Percentiles rank a stretch among this genome's conserved stretches.
Conservation (phyloP, 2,329 filamentous ascomycete genomes). For the Bertia moriformis region DNA sequence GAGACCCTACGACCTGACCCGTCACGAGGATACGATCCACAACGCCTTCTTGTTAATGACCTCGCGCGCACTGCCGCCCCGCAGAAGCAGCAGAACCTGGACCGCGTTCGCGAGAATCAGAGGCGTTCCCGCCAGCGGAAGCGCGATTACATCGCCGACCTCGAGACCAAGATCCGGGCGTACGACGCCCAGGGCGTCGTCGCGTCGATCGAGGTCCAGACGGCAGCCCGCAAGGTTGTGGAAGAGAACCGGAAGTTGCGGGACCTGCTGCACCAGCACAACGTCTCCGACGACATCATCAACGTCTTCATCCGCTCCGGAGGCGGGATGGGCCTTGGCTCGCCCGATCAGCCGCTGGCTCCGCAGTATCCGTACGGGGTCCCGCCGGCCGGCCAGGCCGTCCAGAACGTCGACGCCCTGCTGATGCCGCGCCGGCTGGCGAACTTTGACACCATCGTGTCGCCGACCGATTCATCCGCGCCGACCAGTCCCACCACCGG, state of each 20-base stretch:
- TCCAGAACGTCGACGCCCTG: neutral
- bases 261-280: slow-evolving; percentile 22
- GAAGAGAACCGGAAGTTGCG: slow-evolving; percentile 30
- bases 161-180: slow-evolving; percentile 28
- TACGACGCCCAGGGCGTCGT: slow-evolving; percentile 30
- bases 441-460: no score
- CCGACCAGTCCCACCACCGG: no score
- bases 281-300: slow-evolving; percentile 21
- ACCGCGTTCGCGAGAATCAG: slow-evolving; percentile 33
- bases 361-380: neutral
- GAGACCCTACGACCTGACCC: no score
- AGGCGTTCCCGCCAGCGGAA: slow-evolving; percentile 34
- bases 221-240: slow-evolving; percentile 31
- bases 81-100: neutral
- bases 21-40: no score
- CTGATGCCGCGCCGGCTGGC: neutral
- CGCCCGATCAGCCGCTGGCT: no score
- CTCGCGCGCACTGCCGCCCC: no score
- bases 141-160: slow-evolving; percentile 29
- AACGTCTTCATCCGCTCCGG: slow-evolving; percentile 16
- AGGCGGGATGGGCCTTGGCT: no score
- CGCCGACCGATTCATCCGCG: no score
- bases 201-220: slow-evolving; percentile 37
- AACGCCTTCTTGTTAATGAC: no score
- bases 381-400: no score